Evolutionary conservation across 306 rosid genomes (phyloP), one percentile per base, ranked within the genome.

Genomic region (Acacia acuminata): DNA sequence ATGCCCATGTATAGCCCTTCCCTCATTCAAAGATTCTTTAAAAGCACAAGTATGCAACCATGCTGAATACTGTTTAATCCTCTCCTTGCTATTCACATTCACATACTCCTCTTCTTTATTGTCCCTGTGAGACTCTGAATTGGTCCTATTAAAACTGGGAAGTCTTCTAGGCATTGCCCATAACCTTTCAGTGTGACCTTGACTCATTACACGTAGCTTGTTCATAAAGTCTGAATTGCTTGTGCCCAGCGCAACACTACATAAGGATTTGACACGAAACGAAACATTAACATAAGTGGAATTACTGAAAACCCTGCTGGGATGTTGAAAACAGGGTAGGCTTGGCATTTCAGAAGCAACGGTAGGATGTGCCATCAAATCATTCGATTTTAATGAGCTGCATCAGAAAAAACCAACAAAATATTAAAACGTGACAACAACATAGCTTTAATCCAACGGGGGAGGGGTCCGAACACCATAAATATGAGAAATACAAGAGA

Each of bases 21-120:
- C 88, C 61, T 85, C 88, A 81, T 85, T 72, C 82, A 85, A 66
- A 77, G 73, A 64, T 79, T 63, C 51, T 36, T 72, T 81, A 30
- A 43, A 72, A 77, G 88, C 82, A 77, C 83, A 85, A 72, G 77
- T 65, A 77, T 77, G 80, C 83, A 85, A 71, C 83, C 82, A 44
- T 60, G 73, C 42, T 53, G 88, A 81, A 73, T 81, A 77, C 36
- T 47, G 76, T 58, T 79, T 81, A 72, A 85, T 77, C 61, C 66
- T 77, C 73, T 64, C 73, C 85, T 63, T 85, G 63, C 66, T 65
- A 77, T 72, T 61, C 64, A 51, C 61, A 65, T 45, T 73, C 71
- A 63, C 3, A 58, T 36, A 43, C n/a, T 81, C 38, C 38, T 77
- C 75, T 27, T 72, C 79, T 22, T 36, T 0, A 44, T 63, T 53